Percentiles rank a stretch among this genome's conserved stretches.
Evolutionary conservation across 805 yeast genomes (phyloP).

Genomic region (Metschnikowia similis): DNA sequence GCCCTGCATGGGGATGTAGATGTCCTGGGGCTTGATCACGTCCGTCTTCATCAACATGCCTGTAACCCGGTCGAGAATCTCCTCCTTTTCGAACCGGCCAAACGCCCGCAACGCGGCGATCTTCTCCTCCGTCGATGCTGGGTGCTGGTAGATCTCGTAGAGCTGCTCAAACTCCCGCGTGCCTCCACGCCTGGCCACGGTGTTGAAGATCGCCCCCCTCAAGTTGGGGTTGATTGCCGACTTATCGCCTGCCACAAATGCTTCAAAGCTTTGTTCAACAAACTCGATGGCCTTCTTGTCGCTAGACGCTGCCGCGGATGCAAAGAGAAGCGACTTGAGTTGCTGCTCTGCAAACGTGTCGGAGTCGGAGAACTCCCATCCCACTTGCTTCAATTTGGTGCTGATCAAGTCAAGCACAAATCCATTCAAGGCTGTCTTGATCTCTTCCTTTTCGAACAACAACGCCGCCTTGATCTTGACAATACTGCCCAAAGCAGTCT

Average conservation of each 20-base stretch:
- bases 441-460: constrained; percentile 47
- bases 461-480: constrained; percentile 49
- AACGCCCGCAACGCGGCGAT: constrained; percentile 63
- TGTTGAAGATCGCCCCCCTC: constrained; percentile 58
- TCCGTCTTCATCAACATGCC: constrained; percentile 52
- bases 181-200: constrained; percentile 66
- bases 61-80: constrained; percentile 53
- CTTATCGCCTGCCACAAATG: constrained; percentile 58
- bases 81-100: constrained; percentile 56
- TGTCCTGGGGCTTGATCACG: constrained; percentile 63
- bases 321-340: constrained; percentile 61
- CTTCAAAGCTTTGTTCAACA: constrained; percentile 47
- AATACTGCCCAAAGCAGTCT: constrained; percentile 49
- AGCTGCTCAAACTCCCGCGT: constrained; percentile 59
- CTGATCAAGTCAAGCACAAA: constrained; percentile 55
- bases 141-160: constrained; percentile 54
- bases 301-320: constrained; percentile 53
- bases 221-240: constrained; percentile 71
- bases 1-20: constrained; percentile 73
- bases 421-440: constrained; percentile 44
- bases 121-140: constrained; percentile 63
- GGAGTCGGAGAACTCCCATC: constrained; percentile 56
- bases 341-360: constrained; percentile 62
- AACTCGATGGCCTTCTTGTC: constrained; percentile 45
- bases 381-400: constrained; percentile 51